Conservation (phyloP, 1,139 yeast species). For the Nakaseomyces delphensis region DNA sequence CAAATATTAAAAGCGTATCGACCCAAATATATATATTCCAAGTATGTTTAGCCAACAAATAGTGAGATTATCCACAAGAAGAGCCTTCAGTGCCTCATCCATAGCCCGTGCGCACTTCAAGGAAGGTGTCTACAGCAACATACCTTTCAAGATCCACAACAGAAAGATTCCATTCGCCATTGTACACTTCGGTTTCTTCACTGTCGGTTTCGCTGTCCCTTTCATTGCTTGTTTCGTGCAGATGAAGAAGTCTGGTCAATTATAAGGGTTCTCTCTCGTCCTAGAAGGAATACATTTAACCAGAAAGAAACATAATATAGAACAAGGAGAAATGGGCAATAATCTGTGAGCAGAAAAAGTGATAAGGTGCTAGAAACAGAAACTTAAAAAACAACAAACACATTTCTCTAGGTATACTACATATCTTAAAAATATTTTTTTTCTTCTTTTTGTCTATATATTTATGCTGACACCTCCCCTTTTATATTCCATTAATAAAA, state of each 20-base stretch:
- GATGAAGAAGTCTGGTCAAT: conserved; percentile 65
- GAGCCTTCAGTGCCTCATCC: conserved; percentile 29
- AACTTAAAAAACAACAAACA: background rate
- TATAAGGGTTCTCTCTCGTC: conserved; percentile 30
- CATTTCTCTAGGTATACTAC: background rate
- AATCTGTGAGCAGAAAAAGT: background rate
- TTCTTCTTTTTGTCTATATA: background rate
- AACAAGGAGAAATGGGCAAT: background rate
- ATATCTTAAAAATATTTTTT: background rate
- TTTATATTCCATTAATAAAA: conserved; percentile 5
- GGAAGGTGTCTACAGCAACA: conserved; percentile 82
- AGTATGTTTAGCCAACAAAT: conserved; percentile 31
- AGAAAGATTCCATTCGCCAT: conserved; percentile 83
- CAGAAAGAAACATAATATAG: background rate
- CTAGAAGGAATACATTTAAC: no score
- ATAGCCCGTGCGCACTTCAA: conserved; percentile 41
- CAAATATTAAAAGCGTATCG: no score
- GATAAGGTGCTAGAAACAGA: background rate
- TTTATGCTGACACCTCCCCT: background rate
- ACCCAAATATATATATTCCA: no score
- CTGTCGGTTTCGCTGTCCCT: conserved; percentile 56
- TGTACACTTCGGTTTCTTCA: conserved; percentile 72
- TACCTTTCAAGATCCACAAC: conserved; percentile 89
- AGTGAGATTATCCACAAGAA: conserved; percentile 28
- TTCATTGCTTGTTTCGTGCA: conserved; percentile 61